phyloP scores from a whole-genome alignment of 2,329 filamentous ascomycete genomes.

The Hymenoscyphus infarciens region DNA sequence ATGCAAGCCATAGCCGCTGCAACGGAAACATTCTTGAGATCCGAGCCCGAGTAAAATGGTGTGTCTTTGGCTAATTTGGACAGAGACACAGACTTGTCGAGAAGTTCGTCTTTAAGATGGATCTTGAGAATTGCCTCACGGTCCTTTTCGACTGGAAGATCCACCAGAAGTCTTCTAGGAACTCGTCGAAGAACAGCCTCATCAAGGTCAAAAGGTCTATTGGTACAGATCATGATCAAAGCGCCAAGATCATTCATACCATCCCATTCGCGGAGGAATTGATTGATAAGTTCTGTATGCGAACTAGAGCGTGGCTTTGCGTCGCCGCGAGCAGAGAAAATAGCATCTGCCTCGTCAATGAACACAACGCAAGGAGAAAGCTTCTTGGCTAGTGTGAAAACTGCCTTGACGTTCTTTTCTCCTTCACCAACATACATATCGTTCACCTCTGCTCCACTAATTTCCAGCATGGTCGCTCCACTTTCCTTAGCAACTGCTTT shows the following conservation, averaged over 20 bases:
- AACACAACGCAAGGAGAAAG: conserved; percentile 91
- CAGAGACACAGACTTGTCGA: conserved; percentile 60
- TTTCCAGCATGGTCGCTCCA: conserved; percentile 74
- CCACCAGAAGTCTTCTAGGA: conserved; percentile 68
- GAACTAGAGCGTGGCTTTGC: conserved; percentile 55
- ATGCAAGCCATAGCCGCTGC: conserved; percentile 76
- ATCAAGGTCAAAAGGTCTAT: conserved; percentile 91
- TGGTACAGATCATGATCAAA: conserved; percentile 98
- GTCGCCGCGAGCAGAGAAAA: conserved; percentile 74
- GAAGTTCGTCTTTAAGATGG: conserved; percentile 63
- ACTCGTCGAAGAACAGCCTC: conserved; percentile 77
- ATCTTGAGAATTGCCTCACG: conserved; percentile 67
- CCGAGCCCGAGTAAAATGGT: conserved; percentile 76
- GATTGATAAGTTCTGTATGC: conserved; percentile 89
- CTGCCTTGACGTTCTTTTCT: conserved; percentile 91
- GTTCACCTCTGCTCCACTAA: conserved; percentile 87
- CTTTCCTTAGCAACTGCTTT: conserved; percentile 67
- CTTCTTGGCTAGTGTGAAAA: conserved; percentile 89
- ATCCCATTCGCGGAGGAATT: conserved; percentile 96
- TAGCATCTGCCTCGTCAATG: conserved; percentile 92
- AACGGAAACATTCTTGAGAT: conserved; percentile 79
- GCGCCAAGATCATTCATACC: conserved; percentile 78
- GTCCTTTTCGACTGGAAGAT: conserved; percentile 65
- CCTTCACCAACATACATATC: conserved; percentile 96
- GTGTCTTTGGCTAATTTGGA: conserved; percentile 62